A percentile compares a stretch with the other conserved stretches of the same genome.
Conservation (phyloP, 208 protist species). For the Trypanosoma lewisi region DNA sequence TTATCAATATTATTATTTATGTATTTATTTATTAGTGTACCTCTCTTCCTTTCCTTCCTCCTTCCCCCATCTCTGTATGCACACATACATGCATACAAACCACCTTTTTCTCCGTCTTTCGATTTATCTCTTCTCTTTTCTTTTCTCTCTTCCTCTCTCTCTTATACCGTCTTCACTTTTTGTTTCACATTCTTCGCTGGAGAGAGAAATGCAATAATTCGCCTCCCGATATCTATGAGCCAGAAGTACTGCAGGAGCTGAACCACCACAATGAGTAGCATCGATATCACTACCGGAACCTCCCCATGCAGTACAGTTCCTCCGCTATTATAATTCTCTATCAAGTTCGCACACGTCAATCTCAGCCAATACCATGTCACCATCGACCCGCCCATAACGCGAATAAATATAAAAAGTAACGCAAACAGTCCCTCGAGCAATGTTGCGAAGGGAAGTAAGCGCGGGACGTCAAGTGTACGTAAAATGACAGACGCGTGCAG, state of each 20-base stretch:
- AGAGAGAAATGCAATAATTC: conserved; percentile 16
- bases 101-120: conserved; percentile 16
- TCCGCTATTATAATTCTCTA: conserved; percentile 33
- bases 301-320: conserved; percentile 60
- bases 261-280: conserved; percentile 42
- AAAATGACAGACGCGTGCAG: conserved; percentile 60
- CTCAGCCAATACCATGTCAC: conserved; percentile 49
- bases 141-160: conserved; percentile 9
- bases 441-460: conserved; percentile 22
- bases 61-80: not conserved
- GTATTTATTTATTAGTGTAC: conserved; percentile 3
- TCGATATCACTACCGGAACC: conserved; percentile 44
- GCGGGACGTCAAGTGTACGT: conserved; percentile 29
- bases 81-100: not conserved
- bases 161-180: conserved; percentile 10
- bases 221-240: conserved; percentile 70
- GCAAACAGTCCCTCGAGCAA: conserved; percentile 62
- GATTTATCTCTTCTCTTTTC: conserved; percentile 24
- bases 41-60: not conserved
- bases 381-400: conserved; percentile 63
- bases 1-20: not conserved
- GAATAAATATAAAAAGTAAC: conserved; percentile 60
- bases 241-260: conserved; percentile 83
- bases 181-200: not conserved
- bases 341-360: conserved; percentile 29